A percentile compares a stretch with the other conserved stretches of the same genome.
Conservation (phyloP, 75 land plant genomes). For the Picea glauca region DNA sequence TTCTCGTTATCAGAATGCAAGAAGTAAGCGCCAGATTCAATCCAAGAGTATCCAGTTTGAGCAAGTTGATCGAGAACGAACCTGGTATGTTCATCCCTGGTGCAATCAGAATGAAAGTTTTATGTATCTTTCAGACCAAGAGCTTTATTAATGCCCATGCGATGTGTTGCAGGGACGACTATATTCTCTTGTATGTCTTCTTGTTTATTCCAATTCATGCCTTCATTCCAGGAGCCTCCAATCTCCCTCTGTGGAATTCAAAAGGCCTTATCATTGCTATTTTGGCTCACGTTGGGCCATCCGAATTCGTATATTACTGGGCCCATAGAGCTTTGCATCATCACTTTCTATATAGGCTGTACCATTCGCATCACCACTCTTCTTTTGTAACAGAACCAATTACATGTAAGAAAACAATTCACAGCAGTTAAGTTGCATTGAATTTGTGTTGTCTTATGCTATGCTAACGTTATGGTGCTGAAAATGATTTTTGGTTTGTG, state of each 20-base stretch:
- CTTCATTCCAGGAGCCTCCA: not conserved
- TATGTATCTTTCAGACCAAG: no score
- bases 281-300: conserved; percentile 68
- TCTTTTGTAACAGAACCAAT: conserved; percentile 88
- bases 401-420: conserved; percentile 46
- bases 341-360: conserved; percentile 66
- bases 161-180: conserved; percentile 7
- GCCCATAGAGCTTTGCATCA: conserved; percentile 87
- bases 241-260: conserved; percentile 56
- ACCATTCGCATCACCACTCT: conserved; percentile 86
- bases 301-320: conserved; percentile 94
- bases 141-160: no score
- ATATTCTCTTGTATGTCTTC: not conserved
- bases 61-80: conserved; percentile 27
- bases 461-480: no score
- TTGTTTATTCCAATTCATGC: not conserved
- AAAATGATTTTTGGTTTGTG: not conserved
- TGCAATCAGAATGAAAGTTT: not conserved
- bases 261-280: conserved; percentile 37
- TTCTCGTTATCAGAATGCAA: conserved; percentile 53
- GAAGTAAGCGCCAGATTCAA: conserved; percentile 43
- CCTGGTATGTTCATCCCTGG: not conserved
- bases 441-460: no score
- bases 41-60: conserved; percentile 44
- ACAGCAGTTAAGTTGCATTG: no score